Evolutionary conservation across 305 asterid genomes (phyloP), one percentile per base, ranked within the genome.

Genomic region (Petunia hybrid): DNA sequence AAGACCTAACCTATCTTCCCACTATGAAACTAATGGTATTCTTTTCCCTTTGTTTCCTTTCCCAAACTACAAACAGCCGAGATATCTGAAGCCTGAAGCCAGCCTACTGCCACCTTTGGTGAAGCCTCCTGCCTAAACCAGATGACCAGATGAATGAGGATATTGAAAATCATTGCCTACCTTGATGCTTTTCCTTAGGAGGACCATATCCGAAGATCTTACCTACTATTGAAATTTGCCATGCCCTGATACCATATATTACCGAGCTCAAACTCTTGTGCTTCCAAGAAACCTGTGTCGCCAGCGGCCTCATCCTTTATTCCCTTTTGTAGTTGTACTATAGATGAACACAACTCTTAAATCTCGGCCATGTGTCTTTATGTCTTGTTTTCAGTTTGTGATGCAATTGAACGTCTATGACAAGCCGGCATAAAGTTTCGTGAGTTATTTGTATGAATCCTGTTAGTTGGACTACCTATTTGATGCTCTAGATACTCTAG

Each of bases 121-220:
- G 94, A 92, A 88, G 93, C 92, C 90, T 89, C 90, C 91, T 83
- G 97, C 95, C 98, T 90, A 87, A 94, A 94, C 97, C 97, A 80
- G 98, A 90, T 88, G 99, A 86, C 93, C 97, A 88, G 99, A 88
- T 90, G 97, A 88, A 84, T 84, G 93, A 87, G 88, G 87, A 87
- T 81, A 82, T 82, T 87, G 91, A 89, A 84, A 89, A 80, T 87
- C 82, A 93, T 87, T 89, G 92, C 93, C 93, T 87, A 90, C 91
- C 92, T 88, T 88, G 97, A 92, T 88, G 97, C 92, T 92, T 91
- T 90, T 86, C 89, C 85, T 86, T 91, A 90, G 87, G 85, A 87
- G 92, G 93, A 90, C 94, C 94, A 91, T 89, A 88, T 83, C 90
- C 85, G 98, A 87, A 89, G 98, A 89, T 81, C 86, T 82, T 89